Evolutionary conservation across 192 early-diverging fungal genomes (phyloP), one percentile per base, ranked within the genome.

Genomic region (Coemansia sp.): DNA sequence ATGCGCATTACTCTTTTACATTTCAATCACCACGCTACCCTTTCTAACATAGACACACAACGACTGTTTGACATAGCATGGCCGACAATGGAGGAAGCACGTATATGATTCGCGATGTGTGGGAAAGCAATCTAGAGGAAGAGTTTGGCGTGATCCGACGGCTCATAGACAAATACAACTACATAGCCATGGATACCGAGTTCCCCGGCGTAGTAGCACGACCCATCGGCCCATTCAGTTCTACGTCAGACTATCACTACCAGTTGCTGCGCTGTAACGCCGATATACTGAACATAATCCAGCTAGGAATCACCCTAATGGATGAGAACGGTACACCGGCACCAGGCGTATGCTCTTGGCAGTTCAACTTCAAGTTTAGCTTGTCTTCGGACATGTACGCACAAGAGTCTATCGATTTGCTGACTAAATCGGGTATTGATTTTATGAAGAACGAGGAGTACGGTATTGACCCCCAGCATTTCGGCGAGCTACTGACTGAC

Each of bases 321-420:
- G 94, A 98, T 78, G 91, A 90, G 70, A 67, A 91, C 31, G 98
- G 98, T 62, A 91, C 94, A 43, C 74, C 81, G 38, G 95, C 98
- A 49, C 88, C 89, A 49, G 93, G 92, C 66, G 90, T 89, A 15
- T 93, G 92, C 77, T 79, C 77, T 39, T 99, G 97, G 96, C 98
- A 99, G 85, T 99, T 99, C 84, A 98, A 99, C 88, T 99, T 99
- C 87, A 95, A 93, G 75, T 99, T 99, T 75, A 94, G 90, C 73
- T 75, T 99, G 55, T 94, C 90, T 58, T 91, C 91, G 44, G 97
- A 98, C 84, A 99, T 99, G 98, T 99, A 97, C 74, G 98, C 98
- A 13, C 97, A 96, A 81, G 95, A 98, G 78, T 99, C 98, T 8
- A 98, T 99, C 64, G 98, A 99, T 61, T 80, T 99, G 50, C 84